Evolutionary conservation across 192 early-diverging fungal genomes (phyloP), one percentile per base, ranked within the genome.

Genomic region (Coemansia guatemalensis): DNA sequence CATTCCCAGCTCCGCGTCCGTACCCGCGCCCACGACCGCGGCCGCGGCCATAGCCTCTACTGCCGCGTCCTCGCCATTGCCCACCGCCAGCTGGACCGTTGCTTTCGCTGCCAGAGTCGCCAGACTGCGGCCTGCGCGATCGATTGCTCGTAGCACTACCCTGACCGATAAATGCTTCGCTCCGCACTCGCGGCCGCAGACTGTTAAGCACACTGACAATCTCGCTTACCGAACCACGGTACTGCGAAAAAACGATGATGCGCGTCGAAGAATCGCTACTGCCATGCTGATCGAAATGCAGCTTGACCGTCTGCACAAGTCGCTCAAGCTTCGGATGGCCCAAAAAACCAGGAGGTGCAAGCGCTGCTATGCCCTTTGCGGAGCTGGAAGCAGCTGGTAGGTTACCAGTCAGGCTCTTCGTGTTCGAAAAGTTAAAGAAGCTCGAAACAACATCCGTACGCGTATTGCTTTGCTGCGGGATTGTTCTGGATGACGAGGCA

Each of bases 161-260:
- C 62, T 97, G 95, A 0, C 95, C 95, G 29, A 97, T 87, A 83
- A 97, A 97, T 5, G 76, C 76, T 62, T 86, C 85, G 12, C 86
- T 83, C 20, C 82, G 74, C 8, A 94, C 78, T 61, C 90, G 52
- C 0, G 95, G 93, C 7, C 82, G 63, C 58, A 93, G 88, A 12
- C 70, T 33, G 27, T 73, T 52, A 33, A 97, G 62, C 0, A 87
- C 82, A 4, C 75, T 64, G 24, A 73, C 77, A 71, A 97, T 96
- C 79, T 95, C 93, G 27, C 88, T 88, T 3, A 97, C 95, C 1
- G 91, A 90, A 41, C 89, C 90, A 20, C 95, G 85, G 57, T 83
- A 91, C 65, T 87, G 85, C 2, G 91, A 90, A 82, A 97, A 97
- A 1, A 97, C 78, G 70, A 97, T 97, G 24, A 92, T 85, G 23